phyloP scores from a whole-genome alignment of 225 moss, liverwort and hornwort genomes.

The Physcomitrium patens region DNA sequence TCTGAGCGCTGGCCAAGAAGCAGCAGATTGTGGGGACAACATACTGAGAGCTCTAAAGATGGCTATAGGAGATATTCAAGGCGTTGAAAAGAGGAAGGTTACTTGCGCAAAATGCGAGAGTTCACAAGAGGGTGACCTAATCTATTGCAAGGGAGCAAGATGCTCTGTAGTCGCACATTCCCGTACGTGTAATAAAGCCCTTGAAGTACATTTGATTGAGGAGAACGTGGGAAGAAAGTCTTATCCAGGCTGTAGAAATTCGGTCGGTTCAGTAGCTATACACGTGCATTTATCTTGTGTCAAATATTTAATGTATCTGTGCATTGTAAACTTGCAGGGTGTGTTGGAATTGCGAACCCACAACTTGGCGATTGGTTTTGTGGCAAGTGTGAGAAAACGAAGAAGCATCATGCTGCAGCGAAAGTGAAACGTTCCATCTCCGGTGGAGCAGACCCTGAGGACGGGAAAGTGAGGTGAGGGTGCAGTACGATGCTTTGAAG shows the following conservation, averaged over 20 bases:
- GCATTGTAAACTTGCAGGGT: conserved; percentile 38
- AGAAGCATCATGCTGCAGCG: conserved; percentile 38
- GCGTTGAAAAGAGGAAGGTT: conserved; percentile 46
- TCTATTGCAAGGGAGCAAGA: conserved; percentile 55
- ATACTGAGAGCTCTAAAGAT: conserved; percentile 54
- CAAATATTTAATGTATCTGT: not conserved
- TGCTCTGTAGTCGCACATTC: conserved; percentile 55
- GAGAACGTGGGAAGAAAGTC: too few relatives aligned
- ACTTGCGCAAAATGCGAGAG: conserved; percentile 54
- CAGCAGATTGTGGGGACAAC: conserved; percentile 55
- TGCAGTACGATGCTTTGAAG: not conserved
- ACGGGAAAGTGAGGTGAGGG: conserved; percentile 44
- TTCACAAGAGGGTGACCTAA: conserved; percentile 41
- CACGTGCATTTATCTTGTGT: not conserved
- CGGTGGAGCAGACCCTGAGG: conserved; percentile 47
- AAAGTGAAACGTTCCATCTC: conserved; percentile 39
- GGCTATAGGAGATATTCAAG: conserved; percentile 64
- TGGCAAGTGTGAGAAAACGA: conserved; percentile 57
- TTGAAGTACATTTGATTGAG: too few relatives aligned
- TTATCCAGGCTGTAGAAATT: not conserved
- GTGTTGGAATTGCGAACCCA: conserved; percentile 41
- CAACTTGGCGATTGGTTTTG: conserved; percentile 54
- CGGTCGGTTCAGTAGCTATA: not conserved
- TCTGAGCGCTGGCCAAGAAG: conserved; percentile 63
- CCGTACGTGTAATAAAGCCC: conserved; percentile 26